A percentile compares a stretch with the other conserved stretches of the same genome.
phyloP scores from a whole-genome alignment of 2,329 filamentous ascomycete genomes.

The Catunica adiposa region DNA sequence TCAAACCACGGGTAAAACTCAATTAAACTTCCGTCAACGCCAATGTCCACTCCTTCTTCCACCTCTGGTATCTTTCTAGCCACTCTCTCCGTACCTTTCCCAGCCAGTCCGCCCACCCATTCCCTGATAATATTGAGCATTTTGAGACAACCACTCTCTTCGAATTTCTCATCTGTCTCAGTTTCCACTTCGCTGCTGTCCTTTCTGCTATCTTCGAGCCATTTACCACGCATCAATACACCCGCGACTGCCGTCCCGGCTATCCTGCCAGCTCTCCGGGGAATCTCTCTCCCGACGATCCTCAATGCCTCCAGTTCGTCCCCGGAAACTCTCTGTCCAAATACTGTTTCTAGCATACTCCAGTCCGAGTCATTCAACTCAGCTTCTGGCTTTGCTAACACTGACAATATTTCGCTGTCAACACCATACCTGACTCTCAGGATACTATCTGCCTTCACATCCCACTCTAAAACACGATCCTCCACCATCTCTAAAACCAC shows the following conservation, averaged over 20 bases:
- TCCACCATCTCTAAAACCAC: conserved; percentile 35
- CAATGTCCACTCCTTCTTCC: conserved; percentile 42
- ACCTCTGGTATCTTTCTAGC: conserved; percentile 16
- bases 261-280: conserved; percentile 16
- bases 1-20: conserved; percentile 60
- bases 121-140: too few relatives aligned
- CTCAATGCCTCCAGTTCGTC: background rate
- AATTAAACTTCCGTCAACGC: conserved; percentile 54
- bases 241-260: conserved; percentile 17
- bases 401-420: conserved; percentile 41
- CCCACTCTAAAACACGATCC: background rate
- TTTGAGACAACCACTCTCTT: too few relatives aligned
- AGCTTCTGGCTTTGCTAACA: background rate
- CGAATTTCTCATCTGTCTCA: too few relatives aligned
- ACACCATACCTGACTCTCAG: conserved; percentile 48
- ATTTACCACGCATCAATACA: conserved; percentile 15
- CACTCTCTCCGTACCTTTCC: too few relatives aligned
- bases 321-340: too few relatives aligned
- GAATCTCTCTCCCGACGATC: conserved; percentile 29
- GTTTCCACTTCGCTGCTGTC: too few relatives aligned
- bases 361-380: too few relatives aligned
- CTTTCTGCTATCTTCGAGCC: too few relatives aligned
- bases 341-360: too few relatives aligned
- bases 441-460: background rate
- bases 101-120: too few relatives aligned